These are phyloP conservation scores for Hordeum pubiflorum DNA, from an alignment of 202 grass and related monocot species.

Conservation along the genomic window DNA sequence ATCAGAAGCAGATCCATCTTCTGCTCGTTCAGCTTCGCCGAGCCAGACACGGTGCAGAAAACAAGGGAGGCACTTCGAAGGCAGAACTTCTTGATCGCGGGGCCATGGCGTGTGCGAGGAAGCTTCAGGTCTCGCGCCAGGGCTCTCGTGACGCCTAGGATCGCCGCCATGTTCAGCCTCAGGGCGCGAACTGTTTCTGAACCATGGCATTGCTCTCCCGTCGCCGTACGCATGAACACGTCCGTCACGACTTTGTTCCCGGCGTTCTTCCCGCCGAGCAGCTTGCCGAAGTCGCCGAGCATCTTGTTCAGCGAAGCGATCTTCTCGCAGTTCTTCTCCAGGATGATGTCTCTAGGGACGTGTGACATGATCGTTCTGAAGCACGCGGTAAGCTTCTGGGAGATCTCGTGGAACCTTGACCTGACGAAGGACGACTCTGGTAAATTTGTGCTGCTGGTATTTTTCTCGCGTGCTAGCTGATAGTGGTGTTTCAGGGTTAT, in stretches of 20 bases:
- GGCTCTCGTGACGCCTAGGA: slow-evolving; percentile 16
- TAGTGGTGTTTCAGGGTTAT: background rate
- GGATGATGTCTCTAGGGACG: slow-evolving; percentile 25
- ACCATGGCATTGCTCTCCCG: too few species aligned
- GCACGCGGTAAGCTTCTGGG: slow-evolving; percentile 3
- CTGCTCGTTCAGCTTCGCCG: slow-evolving; percentile 26
- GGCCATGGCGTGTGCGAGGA: background rate
- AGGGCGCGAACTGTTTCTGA: background rate
- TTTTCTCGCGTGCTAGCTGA: background rate
- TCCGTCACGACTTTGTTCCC: too few species aligned
- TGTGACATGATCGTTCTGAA: slow-evolving; percentile 38
- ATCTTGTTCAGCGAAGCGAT: slow-evolving; percentile 30
- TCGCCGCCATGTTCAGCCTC: slow-evolving; percentile 11
- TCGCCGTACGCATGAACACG: too few species aligned
- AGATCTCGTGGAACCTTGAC: slow-evolving; percentile 26
- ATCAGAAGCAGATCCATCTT: slow-evolving; percentile 58
- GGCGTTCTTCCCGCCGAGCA: background rate
- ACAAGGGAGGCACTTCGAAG: slow-evolving; percentile 28
- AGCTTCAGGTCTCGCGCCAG: slow-evolving; percentile 19
- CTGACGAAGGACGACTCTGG: slow-evolving; percentile 28
- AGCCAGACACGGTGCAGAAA: slow-evolving; percentile 57
- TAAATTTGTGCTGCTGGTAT: background rate
- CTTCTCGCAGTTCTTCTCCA: slow-evolving; percentile 19
- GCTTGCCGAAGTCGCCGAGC: slow-evolving; percentile 29
- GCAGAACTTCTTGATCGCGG: slow-evolving; percentile 29